phyloP scores from a whole-genome alignment of 2,329 filamentous ascomycete genomes.

The Talaromyces islandicus region DNA sequence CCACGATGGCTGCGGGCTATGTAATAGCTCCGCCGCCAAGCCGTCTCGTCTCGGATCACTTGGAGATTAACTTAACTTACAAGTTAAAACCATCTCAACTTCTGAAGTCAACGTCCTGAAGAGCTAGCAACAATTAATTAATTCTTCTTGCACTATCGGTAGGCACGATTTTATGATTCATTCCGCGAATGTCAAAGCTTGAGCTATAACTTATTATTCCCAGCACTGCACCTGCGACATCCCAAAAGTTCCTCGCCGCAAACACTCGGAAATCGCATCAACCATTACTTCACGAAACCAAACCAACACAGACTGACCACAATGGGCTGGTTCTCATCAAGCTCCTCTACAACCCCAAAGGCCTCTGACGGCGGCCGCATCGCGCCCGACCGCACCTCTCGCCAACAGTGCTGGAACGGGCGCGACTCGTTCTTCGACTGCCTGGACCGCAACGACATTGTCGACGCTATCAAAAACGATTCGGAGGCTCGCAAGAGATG shows the following conservation, averaged over 20 bases:
- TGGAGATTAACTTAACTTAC: not conserved
- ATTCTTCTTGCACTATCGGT: not conserved
- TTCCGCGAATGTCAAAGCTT: not conserved
- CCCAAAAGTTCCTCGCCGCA: not conserved
- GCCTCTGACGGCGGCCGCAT: constrained; percentile 57
- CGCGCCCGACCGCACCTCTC: constrained; percentile 78
- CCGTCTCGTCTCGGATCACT: not conserved
- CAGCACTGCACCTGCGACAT: not conserved
- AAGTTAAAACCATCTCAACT: no score
- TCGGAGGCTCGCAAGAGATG: constrained; percentile 55
- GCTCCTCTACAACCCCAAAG: constrained; percentile 35
- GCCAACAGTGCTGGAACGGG: constrained; percentile 80
- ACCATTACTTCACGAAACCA: not conserved
- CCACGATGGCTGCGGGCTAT: not conserved
- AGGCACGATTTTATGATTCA: no score
- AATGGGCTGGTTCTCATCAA: constrained; percentile 43
- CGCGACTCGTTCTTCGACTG: constrained; percentile 85
- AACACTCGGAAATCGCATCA: not conserved
- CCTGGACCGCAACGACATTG: constrained; percentile 72
- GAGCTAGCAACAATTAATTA: not conserved
- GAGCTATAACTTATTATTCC: not conserved
- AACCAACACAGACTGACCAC: not conserved
- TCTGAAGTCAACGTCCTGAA: not conserved
- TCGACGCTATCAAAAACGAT: constrained; percentile 63
- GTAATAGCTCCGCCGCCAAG: constrained; percentile 12